Evolutionary conservation across 2,329 filamentous ascomycete species (phyloP), one percentile per base, ranked within the genome.

Genomic region (Trichophyton simii): DNA sequence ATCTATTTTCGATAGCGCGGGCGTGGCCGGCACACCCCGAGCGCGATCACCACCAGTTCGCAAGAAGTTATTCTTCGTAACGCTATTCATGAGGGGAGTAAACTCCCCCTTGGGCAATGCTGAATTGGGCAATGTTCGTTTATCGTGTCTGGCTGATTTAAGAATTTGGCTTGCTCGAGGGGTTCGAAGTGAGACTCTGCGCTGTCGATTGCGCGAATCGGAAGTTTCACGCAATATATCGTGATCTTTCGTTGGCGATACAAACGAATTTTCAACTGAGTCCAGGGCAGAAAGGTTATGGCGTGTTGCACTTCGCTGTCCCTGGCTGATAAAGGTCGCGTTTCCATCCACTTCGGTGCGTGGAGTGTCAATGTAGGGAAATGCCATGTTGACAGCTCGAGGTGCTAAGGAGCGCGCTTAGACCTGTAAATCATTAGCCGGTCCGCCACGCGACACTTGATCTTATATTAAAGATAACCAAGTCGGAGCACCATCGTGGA

Each of bases 191-290:
- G 76, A 86, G 67, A 81, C 76, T 67, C 74, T 80, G 64, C 78
- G 77, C 66, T 80, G 73, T 66, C 76, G 80, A 65, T 70, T 68
- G 61, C 76, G 74, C 15, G 84, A 84, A 72, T 88, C 87, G 67
- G 85, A 84, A 70, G 94, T 81, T 65, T 88, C 85, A 64, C 87
- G 85, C 57, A 95, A 77, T 25, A 96, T 77, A 68, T 94, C 89
- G 68, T 85, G 84, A 70, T 86, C 84, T 73, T 89, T 91, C 31
- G 80, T 83, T 25, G 88, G 91, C 34, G 89, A 91, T 61, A 86
- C 84, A 67, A 96, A 96, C 0, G 92, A 94, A 62, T 89, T 85
- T 71, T 95, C 90, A 68, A 91, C 87, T 59, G 90, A 95, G 72
- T 95, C 90, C 70, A 95, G 85, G 20, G 72, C 72, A 28, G 75